Base-by-base conservation (phyloP, 2,329 filamentous ascomycete species). In the Scytalidium lignicola region DNA sequence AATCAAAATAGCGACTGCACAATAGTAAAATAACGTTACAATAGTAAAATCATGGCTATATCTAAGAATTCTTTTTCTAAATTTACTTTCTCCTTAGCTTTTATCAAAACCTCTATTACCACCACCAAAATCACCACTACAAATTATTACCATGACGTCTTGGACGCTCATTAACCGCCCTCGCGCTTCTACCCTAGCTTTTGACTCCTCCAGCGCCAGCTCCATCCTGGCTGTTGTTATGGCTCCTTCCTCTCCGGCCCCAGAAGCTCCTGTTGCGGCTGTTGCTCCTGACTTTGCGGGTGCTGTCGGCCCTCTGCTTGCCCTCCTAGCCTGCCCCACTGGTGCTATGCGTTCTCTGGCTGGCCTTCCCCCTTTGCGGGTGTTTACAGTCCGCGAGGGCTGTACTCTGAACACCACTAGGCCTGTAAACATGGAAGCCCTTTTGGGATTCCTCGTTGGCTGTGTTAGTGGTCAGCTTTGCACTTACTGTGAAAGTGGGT, bases 231-330 rank as follows among this genome's bases (percentile, higher is more conserved):
- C 19, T 20, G 39, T n/a, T 41, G 39, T n/a, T 41, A n/a, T 9
- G 7, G n/a, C 39, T 20, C 19, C 50, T 28, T 28, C 26, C 7
- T 13, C 26, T 28, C 26, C 26, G 13, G 26, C 26, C 13, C 26
- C 26, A 28, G 26, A 7, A 55, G 15, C 53, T 47, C 41, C 60
- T 50, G 51, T 43, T 10, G 49, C 40, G 32, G 51, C 39, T 17
- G n/a, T n/a, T 41, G 9, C n/a, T 17, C 7, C 39, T 41, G 39
- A 7, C n/a, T 7, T 17, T 20, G 21, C 42, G 7, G 42, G 6
- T 26, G 42, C 42, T 26, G 21, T 23, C 17, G 21, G 9, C 9
- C 15, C 42, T 21, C 19, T 49, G 8, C 29, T 43, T 17, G 13
- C 32, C 10, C 48, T 50, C 18, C 48, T 32, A 2, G 32, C 39